Evolutionary conservation across 2,329 filamentous ascomycete genomes (phyloP).

Genomic region (Diaporthe amygdali): DNA sequence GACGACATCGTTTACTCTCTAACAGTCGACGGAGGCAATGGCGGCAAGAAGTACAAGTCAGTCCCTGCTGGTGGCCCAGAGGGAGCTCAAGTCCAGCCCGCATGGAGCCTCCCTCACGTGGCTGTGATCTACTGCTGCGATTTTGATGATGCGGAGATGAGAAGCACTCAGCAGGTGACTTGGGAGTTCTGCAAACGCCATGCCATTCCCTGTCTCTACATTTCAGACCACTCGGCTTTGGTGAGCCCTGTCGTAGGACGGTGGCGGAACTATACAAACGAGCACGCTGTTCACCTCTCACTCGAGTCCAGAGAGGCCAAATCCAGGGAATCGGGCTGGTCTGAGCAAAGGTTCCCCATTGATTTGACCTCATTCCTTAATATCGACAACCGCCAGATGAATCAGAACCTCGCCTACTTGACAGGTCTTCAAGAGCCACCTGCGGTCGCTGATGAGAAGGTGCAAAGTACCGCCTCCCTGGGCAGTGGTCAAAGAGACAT

Average conservation of each 20-base stretch:
- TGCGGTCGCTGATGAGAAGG: conserved; percentile 18
- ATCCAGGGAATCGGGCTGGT: conserved; percentile 34
- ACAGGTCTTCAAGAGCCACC: conserved; percentile 41
- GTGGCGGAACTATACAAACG: conserved; percentile 43
- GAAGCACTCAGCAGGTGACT: conserved; percentile 45
- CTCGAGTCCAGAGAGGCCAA: conserved; percentile 46
- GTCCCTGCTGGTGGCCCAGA: conserved; percentile 36
- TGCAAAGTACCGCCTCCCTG: background rate
- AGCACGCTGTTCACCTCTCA: conserved; percentile 52
- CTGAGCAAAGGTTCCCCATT: conserved; percentile 50
- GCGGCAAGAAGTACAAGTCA: conserved; percentile 43
- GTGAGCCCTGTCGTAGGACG: conserved; percentile 35
- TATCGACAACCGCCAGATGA: conserved; percentile 58
- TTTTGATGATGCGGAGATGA: conserved; percentile 43
- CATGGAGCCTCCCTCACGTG: conserved; percentile 54
- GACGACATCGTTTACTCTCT: conserved; percentile 41
- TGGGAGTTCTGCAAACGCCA: conserved; percentile 54
- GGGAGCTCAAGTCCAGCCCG: conserved; percentile 45
- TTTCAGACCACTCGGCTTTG: conserved; percentile 49
- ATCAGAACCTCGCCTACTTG: conserved; percentile 56
- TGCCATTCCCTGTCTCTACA: conserved; percentile 51
- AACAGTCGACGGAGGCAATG: conserved; percentile 45
- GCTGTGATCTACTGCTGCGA: conserved; percentile 55
- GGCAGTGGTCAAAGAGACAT: background rate
- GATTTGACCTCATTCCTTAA: conserved; percentile 54